These are phyloP conservation scores for Xylaria nigripes DNA, from an alignment of 495 filamentous ascomycete species.

Conservation along the genomic window DNA sequence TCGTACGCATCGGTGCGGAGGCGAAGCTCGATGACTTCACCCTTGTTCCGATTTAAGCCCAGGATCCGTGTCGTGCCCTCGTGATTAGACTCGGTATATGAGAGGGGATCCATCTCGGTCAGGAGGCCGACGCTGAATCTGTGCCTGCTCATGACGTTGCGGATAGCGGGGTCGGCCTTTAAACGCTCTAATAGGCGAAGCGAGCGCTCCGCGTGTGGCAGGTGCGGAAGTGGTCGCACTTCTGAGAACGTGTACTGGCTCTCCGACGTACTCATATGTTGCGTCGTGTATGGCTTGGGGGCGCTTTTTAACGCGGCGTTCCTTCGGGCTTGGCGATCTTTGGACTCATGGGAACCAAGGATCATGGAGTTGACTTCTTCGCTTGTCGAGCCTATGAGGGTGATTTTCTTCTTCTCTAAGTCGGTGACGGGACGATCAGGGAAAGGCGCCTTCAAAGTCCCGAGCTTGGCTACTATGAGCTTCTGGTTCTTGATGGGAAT, in stretches of 20 bases:
- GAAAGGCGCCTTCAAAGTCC: constrained; percentile 55
- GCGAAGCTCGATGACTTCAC: constrained; percentile 85
- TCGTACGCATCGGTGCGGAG: constrained; percentile 89
- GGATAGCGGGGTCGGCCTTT: constrained; percentile 76
- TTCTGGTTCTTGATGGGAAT: constrained; percentile 68
- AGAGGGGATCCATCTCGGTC: constrained; percentile 88
- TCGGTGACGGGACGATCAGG: constrained; percentile 36
- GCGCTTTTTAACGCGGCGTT: constrained; percentile 27
- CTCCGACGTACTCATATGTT: constrained; percentile 43
- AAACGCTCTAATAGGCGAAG: constrained; percentile 70
- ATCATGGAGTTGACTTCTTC: constrained; percentile 44
- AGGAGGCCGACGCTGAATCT: constrained; percentile 79
- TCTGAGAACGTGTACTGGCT: constrained; percentile 72
- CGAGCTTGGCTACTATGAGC: constrained; percentile 60
- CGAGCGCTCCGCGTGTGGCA: constrained; percentile 62
- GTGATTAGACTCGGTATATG: constrained; percentile 61
- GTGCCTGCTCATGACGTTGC: constrained; percentile 70
- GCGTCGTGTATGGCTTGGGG: constrained; percentile 19
- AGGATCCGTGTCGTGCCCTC: constrained; percentile 64
- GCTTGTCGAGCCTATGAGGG: constrained; percentile 52
- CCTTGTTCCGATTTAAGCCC: constrained; percentile 79
- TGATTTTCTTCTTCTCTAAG: constrained; percentile 50
- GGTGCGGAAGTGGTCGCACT: constrained; percentile 66
- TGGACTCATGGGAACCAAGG: constrained; percentile 30
- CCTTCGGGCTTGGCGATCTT: constrained; percentile 32